These are phyloP conservation scores for Pinus albicaulis DNA, from an alignment of 75 land plant genomes.

Conservation along the genomic window DNA sequence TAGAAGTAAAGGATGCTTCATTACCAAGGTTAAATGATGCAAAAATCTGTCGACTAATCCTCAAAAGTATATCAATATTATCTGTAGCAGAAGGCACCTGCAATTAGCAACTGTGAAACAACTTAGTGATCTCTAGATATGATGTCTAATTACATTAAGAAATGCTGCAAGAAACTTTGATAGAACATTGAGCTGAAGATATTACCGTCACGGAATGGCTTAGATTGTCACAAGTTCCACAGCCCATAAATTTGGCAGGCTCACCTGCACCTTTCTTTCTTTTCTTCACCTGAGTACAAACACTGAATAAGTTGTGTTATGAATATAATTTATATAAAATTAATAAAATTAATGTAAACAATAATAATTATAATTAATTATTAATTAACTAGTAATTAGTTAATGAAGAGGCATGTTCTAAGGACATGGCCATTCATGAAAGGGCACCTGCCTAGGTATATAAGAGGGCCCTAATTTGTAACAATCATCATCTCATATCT, in stretches of 20 bases:
- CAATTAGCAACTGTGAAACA: neutral
- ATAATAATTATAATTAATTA: no score
- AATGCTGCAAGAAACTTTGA: neutral
- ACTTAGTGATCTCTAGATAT: neutral
- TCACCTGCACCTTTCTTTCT: slow-evolving; percentile 84
- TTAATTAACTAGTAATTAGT: no score
- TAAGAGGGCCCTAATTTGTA: no score
- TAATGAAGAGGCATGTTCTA: no score
- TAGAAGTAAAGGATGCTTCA: neutral
- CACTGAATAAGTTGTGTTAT: neutral
- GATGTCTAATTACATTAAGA: neutral
- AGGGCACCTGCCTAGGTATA: no score
- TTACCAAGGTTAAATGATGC: slow-evolving; percentile 67
- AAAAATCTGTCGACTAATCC: slow-evolving; percentile 73
- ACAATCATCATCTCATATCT: no score
- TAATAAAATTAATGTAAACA: no score
- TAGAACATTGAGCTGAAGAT: neutral
- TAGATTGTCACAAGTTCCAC: slow-evolving; percentile 90
- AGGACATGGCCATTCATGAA: no score
- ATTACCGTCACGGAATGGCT: slow-evolving; percentile 88
- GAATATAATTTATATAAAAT: no score
- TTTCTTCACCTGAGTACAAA: slow-evolving; percentile 69
- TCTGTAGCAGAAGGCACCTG: slow-evolving; percentile 86
- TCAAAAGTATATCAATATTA: slow-evolving; percentile 57
- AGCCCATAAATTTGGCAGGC: slow-evolving; percentile 93